Percentiles rank a stretch among this genome's conserved stretches.
Conservation (phyloP, 257 asterid genomes). For the Solanum okadae region DNA sequence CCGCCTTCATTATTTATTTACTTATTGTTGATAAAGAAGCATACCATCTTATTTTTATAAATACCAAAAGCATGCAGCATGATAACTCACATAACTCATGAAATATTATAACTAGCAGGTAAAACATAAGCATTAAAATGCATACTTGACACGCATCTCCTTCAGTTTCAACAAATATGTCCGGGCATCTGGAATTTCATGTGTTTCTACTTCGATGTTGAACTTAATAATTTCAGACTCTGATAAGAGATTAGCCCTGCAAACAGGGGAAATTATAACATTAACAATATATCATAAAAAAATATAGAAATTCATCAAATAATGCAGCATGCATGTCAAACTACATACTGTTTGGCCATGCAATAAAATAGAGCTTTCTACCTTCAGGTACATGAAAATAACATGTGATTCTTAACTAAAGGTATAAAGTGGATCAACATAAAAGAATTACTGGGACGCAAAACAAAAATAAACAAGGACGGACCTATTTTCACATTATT, state of each 20-base stretch:
- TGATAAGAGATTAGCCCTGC: slow-evolving; percentile 78
- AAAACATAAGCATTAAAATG: background rate
- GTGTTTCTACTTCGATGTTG: slow-evolving; percentile 65
- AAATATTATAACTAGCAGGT: background rate
- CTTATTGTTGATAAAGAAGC: background rate
- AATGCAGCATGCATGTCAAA: background rate
- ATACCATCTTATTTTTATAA: background rate
- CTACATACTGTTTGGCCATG: background rate
- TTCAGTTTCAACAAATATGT: slow-evolving; percentile 63
- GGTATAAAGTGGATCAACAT: background rate
- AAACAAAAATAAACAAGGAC: background rate
- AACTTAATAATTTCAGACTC: slow-evolving; percentile 85
- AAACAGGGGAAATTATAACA: slow-evolving; percentile 4
- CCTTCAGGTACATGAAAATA: background rate
- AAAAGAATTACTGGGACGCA: background rate
- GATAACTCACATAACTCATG: background rate
- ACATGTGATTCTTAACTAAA: background rate
- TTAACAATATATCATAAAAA: background rate
- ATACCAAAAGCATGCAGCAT: background rate
- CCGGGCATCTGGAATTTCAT: slow-evolving; percentile 85
- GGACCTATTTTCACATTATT: background rate
- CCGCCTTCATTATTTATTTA: background rate
- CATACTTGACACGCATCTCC: slow-evolving; percentile 89
- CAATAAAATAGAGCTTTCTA: background rate
- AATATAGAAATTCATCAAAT: background rate